Evolutionary conservation across 495 filamentous ascomycete species (phyloP), one percentile per base, ranked within the genome.

Genomic region (Xylaria nigripes): DNA sequence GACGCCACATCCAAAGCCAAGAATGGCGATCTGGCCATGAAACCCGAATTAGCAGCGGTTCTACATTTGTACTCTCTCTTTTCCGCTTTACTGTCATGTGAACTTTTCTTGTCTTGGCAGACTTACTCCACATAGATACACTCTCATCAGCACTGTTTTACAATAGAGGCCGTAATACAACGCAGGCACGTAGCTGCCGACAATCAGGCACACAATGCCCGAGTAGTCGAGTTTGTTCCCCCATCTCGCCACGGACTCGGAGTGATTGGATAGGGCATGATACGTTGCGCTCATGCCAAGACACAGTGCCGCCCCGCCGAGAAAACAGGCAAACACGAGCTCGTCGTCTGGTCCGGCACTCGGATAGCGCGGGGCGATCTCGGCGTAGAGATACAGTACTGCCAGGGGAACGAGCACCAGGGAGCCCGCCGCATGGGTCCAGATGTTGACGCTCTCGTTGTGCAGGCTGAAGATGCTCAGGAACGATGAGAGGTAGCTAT

Each of bases 371-470:
- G 87, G 83, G 24, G 70, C 71, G 29, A 90, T 67, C 38, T 70
- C 49, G 10, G 44, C 41, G 56, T 69, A 62, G 22, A 72, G 57
- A 47, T 56, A 66, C 9, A 58, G 54, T 0, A 66, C 73, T 1
- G 68, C 55, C 15, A 72, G 55, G 18, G 76, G 56, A 2, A 55
- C 53, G 52, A 81, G 79, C 18, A 65, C 29, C 5, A 84, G 45
- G 13, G 83, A 73, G 44, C 84, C 85, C 19, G 93, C 59, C 6
- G 96, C 78, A 69, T 97, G 92, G 2, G 86, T 82, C 70, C 90
- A 95, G 63, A 96, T 92, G 69, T 97, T 97, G 56, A 97, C 86
- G n/a, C 81, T 82, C 68, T 97, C 90, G 70, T 96, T 97, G 73
- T 97, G 74, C 50, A 75, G 56, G 59, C 69, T 65, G 55, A 59